Base-by-base conservation (phyloP, 768 basidiomycete genomes). In the Hebeloma cylindrosporum region DNA sequence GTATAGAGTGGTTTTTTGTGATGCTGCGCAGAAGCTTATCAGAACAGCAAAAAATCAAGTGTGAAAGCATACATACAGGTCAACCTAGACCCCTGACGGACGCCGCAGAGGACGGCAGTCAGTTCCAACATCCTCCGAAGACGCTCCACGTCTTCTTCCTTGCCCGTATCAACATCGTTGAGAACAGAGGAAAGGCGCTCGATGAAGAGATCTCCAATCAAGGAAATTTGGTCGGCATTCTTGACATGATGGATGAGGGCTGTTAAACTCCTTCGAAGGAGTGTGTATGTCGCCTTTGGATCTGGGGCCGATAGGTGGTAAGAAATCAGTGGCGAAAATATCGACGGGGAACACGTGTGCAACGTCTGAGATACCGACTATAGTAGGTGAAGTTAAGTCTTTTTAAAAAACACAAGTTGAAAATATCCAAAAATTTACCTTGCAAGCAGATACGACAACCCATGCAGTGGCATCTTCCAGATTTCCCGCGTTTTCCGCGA, bases 211-310 rank as follows among this genome's bases (percentile, higher is more conserved):
- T 87, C 80, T 2, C 75, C 74, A 2, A 89, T 52, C 0, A 73
- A 56, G 4, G 73, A 59, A 59, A 87, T 91, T 37, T 83, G 76
- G 17, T 85, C 81, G 0, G 84, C 65, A 17, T 72, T 73, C 52
- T 84, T 85, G 61, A 85, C 83, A 55, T 95, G 91, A 58, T 95
- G 93, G 14, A 87, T 80, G 8, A 92, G 66, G 1, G 91, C 83
- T 0, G 91, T 94, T 2, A 92, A 66, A 1, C 85, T 68, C 25
- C 91, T 80, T 7, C 87, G 83, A 23, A 89, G 58, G 20, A 89
- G 72, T 0, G 72, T 80, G 46, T 72, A 73, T 1, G 79, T 73
- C 13, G 59, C 45, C 29, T 71, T 72, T 3, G 72, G 64, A 23
- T 60, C 57, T 32, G 69, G 60, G 53, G 64, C 42, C 53, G 63